Percentiles rank a stretch among this genome's conserved stretches.
Evolutionary conservation across 1,284 basidiomycete species (phyloP).

Genomic region (Tilletia walkeri): DNA sequence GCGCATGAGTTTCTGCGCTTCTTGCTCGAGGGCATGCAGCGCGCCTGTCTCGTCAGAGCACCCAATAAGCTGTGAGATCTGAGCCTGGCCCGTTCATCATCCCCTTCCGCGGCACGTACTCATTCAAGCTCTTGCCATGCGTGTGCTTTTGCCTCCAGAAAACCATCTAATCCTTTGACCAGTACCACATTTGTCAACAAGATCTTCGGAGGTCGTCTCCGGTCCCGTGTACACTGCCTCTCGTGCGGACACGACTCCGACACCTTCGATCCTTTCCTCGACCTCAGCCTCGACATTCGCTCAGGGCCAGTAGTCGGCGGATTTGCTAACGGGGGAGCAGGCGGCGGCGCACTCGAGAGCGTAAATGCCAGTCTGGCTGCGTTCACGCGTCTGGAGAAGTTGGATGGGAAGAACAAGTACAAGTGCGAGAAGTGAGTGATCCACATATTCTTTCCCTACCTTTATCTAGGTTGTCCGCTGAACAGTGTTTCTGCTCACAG

Average conservation of each 20-base stretch:
- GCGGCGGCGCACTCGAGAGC: conserved; percentile 55
- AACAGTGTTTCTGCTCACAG: conserved; percentile 57
- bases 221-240: conserved; percentile 87
- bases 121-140: no score
- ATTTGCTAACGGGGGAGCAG: neutral
- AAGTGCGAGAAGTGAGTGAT: conserved; percentile 83
- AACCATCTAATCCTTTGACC: conserved; percentile 20
- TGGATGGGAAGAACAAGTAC: conserved; percentile 92
- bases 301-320: neutral
- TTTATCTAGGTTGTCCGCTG: neutral
- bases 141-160: no score
- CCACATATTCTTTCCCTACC: no score
- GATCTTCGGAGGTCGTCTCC: conserved; percentile 86
- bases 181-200: conserved; percentile 85
- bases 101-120: neutral
- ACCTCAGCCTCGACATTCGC: conserved; percentile 65
- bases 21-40: conserved; percentile 85
- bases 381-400: conserved; percentile 77
- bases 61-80: conserved; percentile 64
- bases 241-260: conserved; percentile 85
- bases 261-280: conserved; percentile 92
- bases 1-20: conserved; percentile 97
- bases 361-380: conserved; percentile 75
- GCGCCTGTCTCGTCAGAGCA: conserved; percentile 71
- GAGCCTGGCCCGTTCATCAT: neutral